Conservation (phyloP, 225 moss, liverwort and hornwort species). For the Physcomitrellopsis africana region DNA sequence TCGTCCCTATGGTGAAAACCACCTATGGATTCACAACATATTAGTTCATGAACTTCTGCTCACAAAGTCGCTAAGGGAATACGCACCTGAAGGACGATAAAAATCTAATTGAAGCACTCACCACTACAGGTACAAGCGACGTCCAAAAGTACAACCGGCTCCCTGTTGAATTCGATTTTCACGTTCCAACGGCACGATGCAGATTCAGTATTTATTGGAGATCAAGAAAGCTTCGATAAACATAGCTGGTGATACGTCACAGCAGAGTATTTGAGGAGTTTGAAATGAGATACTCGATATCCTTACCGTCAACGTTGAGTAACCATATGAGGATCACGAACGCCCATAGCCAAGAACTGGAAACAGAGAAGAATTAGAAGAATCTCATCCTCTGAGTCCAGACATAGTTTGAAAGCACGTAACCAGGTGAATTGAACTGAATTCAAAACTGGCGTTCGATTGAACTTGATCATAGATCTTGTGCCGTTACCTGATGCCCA, state of each 20-base stretch:
- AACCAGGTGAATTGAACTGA: not conserved
- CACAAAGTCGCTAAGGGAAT: too few relatives aligned
- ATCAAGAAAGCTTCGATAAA: not conserved
- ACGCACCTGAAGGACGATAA: not conserved
- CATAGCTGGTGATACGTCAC: not conserved
- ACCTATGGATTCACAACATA: conserved; percentile 42
- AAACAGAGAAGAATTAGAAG: not conserved
- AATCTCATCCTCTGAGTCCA: not conserved
- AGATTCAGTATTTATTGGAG: not conserved
- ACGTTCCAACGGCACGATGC: not conserved
- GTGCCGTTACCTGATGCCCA: conserved; percentile 70
- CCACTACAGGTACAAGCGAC: conserved; percentile 39
- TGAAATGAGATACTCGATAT: too few relatives aligned
- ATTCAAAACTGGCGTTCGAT: too few relatives aligned
- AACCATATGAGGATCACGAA: conserved; percentile 42
- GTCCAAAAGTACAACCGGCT: conserved; percentile 43
- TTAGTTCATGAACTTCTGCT: not conserved
- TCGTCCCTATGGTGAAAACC: conserved; percentile 69
- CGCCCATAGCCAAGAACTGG: conserved; percentile 56
- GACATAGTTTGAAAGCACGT: too few relatives aligned
- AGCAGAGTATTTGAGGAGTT: not conserved
- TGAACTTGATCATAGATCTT: not conserved
- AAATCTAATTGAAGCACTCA: conserved; percentile 13
- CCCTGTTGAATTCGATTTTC: conserved; percentile 16
- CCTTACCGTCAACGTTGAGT: conserved; percentile 41